Evolutionary conservation across 495 filamentous ascomycete genomes (phyloP).

Genomic region (Corynascus novoguineensis): DNA sequence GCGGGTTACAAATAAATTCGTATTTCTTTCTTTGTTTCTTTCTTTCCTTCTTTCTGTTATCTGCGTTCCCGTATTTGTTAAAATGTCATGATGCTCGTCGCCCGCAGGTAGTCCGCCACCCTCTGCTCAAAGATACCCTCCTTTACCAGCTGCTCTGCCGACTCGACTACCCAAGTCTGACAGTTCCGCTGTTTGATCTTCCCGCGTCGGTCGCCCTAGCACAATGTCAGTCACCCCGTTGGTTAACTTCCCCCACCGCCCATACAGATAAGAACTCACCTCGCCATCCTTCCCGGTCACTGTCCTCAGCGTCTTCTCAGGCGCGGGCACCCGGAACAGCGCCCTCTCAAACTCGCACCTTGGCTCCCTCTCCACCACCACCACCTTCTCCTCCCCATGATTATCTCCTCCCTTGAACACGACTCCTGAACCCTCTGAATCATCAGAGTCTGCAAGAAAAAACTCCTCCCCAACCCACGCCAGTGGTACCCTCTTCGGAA

Average conservation of each 20-base stretch:
- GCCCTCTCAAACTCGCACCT: slow-evolving; percentile 11
- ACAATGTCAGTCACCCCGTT: neutral
- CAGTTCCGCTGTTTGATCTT: slow-evolving; percentile 12
- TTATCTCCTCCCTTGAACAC: neutral
- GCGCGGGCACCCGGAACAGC: slow-evolving; percentile 9
- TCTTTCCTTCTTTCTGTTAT: too few species aligned
- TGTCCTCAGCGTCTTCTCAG: slow-evolving; percentile 11
- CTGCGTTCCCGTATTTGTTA: too few species aligned
- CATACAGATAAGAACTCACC: neutral
- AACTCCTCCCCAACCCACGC: neutral
- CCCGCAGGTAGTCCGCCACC: slow-evolving; percentile 4
- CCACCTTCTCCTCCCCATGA: neutral
- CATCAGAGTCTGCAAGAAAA: neutral
- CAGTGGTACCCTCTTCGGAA: neutral
- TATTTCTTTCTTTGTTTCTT: neutral
- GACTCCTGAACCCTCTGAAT: neutral
- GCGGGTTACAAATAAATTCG: neutral
- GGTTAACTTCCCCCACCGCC: neutral
- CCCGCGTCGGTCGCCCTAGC: neutral
- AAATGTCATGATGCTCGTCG: slow-evolving; percentile 1
- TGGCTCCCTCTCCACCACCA: neutral
- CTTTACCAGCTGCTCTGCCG: slow-evolving; percentile 8
- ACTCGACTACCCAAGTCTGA: slow-evolving; percentile 16
- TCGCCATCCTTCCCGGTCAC: neutral
- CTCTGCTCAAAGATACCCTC: slow-evolving; percentile 6